Percentiles rank a stretch among this genome's conserved stretches.
These are phyloP conservation scores for Zygnema circumcarinatum DNA, from an alignment of 139 green algal species.

Conservation along the genomic window DNA sequence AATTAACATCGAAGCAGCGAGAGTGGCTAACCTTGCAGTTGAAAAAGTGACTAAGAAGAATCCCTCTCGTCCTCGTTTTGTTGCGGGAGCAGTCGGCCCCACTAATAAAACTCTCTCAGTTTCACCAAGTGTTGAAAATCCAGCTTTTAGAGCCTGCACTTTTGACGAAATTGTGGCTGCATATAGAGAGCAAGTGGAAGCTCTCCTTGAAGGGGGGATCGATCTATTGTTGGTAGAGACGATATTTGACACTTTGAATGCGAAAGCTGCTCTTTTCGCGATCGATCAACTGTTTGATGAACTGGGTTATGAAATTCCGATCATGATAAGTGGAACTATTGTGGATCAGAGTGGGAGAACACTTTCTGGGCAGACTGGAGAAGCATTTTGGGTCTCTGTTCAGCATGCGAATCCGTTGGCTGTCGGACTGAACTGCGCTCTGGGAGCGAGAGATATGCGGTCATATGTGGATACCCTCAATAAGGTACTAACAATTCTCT, in stretches of 20 bases:
- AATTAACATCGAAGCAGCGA: conserved; percentile 89
- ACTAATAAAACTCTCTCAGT: conserved; percentile 97
- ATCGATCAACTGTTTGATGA: conserved; percentile 92
- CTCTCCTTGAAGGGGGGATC: conserved; percentile 87
- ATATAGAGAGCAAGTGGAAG: conserved; percentile 89
- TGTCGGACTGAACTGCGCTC: conserved; percentile 95
- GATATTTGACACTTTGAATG: conserved; percentile 98
- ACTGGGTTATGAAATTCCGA: conserved; percentile 79
- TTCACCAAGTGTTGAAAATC: conserved; percentile 96
- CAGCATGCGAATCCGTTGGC: conserved; percentile 90
- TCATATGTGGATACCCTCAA: conserved; percentile 91
- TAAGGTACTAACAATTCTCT: too few species aligned
- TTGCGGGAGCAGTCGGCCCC: conserved; percentile 91
- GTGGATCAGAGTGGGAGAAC: conserved; percentile 93
- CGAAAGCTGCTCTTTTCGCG: conserved; percentile 93
- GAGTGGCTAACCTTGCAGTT: conserved; percentile 77
- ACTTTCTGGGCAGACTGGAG: conserved; percentile 96
- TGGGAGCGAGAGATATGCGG: conserved; percentile 94
- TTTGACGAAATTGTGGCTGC: conserved; percentile 95
- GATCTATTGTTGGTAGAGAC: conserved; percentile 98
- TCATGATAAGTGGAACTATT: conserved; percentile 97
- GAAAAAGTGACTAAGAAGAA: conserved; percentile 60
- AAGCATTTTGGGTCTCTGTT: conserved; percentile 98
- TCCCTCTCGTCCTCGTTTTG: conserved; percentile 85
- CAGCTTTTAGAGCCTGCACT: conserved; percentile 88